Evolutionary conservation across 805 yeast species (phyloP), one percentile per base, ranked within the genome.

Genomic region (Lachancea sp.): DNA sequence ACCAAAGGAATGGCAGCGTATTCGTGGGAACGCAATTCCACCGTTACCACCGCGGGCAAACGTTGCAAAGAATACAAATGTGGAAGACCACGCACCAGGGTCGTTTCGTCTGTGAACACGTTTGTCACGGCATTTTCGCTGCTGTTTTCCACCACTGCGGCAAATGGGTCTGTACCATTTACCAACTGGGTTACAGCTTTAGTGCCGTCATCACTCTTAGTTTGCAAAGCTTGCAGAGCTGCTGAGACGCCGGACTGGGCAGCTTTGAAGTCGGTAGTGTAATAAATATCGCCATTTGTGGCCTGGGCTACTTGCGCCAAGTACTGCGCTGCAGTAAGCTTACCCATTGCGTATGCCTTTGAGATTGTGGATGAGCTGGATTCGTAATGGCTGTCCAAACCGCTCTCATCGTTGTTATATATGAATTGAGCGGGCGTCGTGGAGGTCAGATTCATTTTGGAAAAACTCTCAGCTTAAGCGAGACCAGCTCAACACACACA

Each of bases 1-100:
- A 85, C 70, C 7, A 87, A 75, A n/a, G 91, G 70, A 22, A 87
- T 75, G 13, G 77, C 68, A 22, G 85, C 78, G 65, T 72, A 86
- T 61, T 89, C 96, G 50, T 73, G 72, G 44, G 71, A 62, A n/a
- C 70, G 49, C 41, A 84, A 61, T 48, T 78, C 76, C 31, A 80
- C 79, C 56, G 81, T 85, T 44, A 84, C 63, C n/a, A 83, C 81
- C 22, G 77, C 71, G 1, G 77, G 67, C 16, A 59, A 50, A 8
- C 63, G 54, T 48, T 63, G 61, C 54, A 79, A 68, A 46, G 58
- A 54, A 35, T 62, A 54, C 38, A 88, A 69, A 43, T 72, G 72
- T 13, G 95, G 88, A 44, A 88, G 68, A 46, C 77, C 74, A 34
- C 72, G 69, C 49, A 85, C 68, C 15, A 87, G 59, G 7, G 80